Base-by-base conservation (phyloP, 2,329 filamentous ascomycete species). In the Ciborinia camelliae region DNA sequence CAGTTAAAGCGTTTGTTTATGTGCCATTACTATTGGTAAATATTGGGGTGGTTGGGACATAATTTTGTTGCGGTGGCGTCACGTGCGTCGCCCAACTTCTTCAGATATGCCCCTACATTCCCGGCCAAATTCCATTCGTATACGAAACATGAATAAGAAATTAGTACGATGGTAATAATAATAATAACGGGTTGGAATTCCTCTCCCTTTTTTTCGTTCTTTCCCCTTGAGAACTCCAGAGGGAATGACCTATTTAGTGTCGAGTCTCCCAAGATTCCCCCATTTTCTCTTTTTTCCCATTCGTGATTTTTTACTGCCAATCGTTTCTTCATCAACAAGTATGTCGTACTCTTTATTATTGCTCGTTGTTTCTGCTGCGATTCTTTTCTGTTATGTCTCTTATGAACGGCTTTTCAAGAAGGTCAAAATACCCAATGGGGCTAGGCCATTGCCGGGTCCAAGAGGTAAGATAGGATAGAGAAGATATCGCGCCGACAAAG, bases 391-490 rank as follows among this genome's bases (percentile, higher is more conserved):
- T n/a, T 67, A 62, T 53, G 9, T 55, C 8, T 39, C 41, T 35
- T 65, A 65, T 37, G 30, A 52, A 26, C 43, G 62, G 30, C 26
- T 58, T 7, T 48, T 39, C 35, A 63, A 63, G 18, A 63, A 59
- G 26, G 48, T 48, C 18, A 52, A 58, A 15, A 30, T 66, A 30
- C 66, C 66, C 43, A 51, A 65, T 50, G 67, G 67, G 28, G 45
- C 60, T 6, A 67, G 64, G 39, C 43, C 18, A 37, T 37, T 67
- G 41, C 67, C 67, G 18, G 67, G 67, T 18, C 67, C 67, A 8
- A 68, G 64, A 62, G 65, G 67, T 68, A 47, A 48, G 51, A 32
- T 39, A 4, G 5, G 35, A 18, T 20, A 4, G 35, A 15, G 14
- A 63, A 18, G 26, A 43, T 37, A 20, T 23, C 20, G 23, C 9